Evolutionary conservation across 768 basidiomycete species (phyloP).

Genomic region (Boletus sp.): DNA sequence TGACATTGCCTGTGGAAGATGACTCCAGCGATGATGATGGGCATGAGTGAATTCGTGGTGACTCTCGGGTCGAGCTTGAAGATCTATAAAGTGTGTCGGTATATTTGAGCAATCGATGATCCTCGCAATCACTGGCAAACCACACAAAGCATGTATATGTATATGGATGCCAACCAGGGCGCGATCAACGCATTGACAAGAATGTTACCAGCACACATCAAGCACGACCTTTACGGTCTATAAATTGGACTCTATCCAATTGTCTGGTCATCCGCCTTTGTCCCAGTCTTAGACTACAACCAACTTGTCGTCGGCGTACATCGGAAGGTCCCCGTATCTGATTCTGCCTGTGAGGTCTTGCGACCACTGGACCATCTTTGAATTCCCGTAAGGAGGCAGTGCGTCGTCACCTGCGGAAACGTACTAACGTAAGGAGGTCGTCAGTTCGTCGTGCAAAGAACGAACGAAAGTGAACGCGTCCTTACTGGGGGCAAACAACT

Average conservation of each 20-base stretch:
- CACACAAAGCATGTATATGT: not conserved
- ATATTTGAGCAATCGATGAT: not conserved
- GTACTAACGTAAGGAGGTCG: conserved; percentile 27
- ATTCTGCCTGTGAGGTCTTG: conserved; percentile 25
- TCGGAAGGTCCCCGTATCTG: conserved; percentile 39
- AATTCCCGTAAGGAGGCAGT: conserved; percentile 29
- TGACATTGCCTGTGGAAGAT: conserved; percentile 47
- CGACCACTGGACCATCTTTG: conserved; percentile 26
- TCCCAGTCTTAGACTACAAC: conserved; percentile 2
- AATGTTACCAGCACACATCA: conserved; percentile 10
- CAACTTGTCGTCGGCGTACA: conserved; percentile 39
- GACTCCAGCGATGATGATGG: conserved; percentile 9
- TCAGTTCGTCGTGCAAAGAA: not conserved
- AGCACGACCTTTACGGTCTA: not conserved
- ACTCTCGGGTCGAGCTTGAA: not conserved
- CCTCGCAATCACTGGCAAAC: not conserved
- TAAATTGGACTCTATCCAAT: conserved; percentile 9
- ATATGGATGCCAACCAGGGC: not conserved
- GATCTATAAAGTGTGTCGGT: conserved; percentile 1
- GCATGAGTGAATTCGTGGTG: conserved; percentile 2
- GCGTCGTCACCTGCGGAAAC: conserved; percentile 39
- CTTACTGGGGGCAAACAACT: conserved; percentile 44
- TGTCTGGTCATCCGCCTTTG: not conserved
- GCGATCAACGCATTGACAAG: conserved; percentile 19
- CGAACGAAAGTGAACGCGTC: not conserved